Base-by-base conservation (phyloP, 2,329 filamentous ascomycete species). In the Colletotrichum costaricense region DNA sequence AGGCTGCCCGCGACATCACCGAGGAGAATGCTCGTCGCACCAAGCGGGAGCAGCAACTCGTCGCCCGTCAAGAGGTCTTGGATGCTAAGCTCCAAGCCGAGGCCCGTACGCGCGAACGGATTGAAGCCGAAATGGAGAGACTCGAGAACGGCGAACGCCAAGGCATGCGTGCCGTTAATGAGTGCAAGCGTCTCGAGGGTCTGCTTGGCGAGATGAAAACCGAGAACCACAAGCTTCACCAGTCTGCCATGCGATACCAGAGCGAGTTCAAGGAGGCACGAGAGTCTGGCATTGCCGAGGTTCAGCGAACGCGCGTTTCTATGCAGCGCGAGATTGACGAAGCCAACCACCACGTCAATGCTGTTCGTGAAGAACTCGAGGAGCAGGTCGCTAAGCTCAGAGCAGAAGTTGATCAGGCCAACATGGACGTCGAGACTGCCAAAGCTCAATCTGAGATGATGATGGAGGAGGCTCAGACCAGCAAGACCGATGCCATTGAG, bases 261-360 rank as follows among this genome's bases (percentile, higher is more conserved):
- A 91, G 94, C 64, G 95, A 98, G 78, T 93, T 96, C 78, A 90
- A 95, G 73, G 94, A 97, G 78, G 94, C 94, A 11, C 91, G 93
- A 75, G 94, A 98, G 78, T 92, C 91, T 63, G 95, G 91, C 69
- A 91, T 93, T 54, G 89, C 91, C 49, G 95, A 98, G 80, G 92
- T 97, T 57, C 92, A 96, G 81, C 93, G 94, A 59, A 94, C 93
- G 16, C 93, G 93, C 72, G 90, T 93, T 75, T 88, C 94, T 5
- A 88, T 98, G 86, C 93, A 97, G 81, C 89, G 90, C 14, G 94
- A 98, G 79, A 86, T 98, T 42, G 95, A 98, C 72, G 88, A 91
- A 52, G 94, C 95, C 64, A 97, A 95, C 79, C 92, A 94, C 80
- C 93, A 97, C 78, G 93, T 96, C 81, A 96, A 97, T 78, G 89